Conservation (phyloP, 108 stramenopile species). For the Epithemia pelagica region DNA sequence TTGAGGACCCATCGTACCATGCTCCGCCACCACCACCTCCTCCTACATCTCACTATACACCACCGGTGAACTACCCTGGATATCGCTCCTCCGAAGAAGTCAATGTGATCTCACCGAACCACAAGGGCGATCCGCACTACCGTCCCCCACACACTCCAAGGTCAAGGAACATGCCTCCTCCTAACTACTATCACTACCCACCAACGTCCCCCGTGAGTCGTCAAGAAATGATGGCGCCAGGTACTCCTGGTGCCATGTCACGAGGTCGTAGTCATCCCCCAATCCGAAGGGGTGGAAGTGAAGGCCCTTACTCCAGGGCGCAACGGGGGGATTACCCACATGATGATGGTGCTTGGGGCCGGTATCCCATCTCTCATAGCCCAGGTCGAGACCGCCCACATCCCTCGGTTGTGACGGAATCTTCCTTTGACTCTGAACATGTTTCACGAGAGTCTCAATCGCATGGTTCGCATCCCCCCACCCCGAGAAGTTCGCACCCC, state of each 20-base stretch:
- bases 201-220: slow-evolving; percentile 42
- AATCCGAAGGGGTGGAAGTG: slow-evolving; percentile 4
- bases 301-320: slow-evolving; percentile 36
- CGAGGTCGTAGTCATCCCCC: slow-evolving; percentile 10
- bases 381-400: slow-evolving; percentile 17
- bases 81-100: slow-evolving; percentile 26
- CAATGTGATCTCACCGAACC: slow-evolving; percentile 50
- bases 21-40: too few relatives aligned
- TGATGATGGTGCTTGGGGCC: slow-evolving; percentile 20
- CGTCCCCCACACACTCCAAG: slow-evolving; percentile 4
- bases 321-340: slow-evolving; percentile 14
- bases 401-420: slow-evolving; percentile 37
- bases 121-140: slow-evolving; percentile 16
- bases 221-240: slow-evolving; percentile 12
- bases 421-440: slow-evolving; percentile 51
- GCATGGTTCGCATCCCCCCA: slow-evolving; percentile 25
- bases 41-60: slow-evolving; percentile 27
- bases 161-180: slow-evolving; percentile 4
- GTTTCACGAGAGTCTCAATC: slow-evolving; percentile 20
- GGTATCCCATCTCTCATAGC: slow-evolving; percentile 9
- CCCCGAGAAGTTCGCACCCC: slow-evolving; percentile 19
- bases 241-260: slow-evolving; percentile 33
- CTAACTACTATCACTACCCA: slow-evolving; percentile 35
- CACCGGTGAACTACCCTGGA: slow-evolving; percentile 43
- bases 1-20: slow-evolving; percentile 31